Evolutionary conservation across 208 protist genomes (phyloP).

Genomic region (Trypanosomatidae sp.): DNA sequence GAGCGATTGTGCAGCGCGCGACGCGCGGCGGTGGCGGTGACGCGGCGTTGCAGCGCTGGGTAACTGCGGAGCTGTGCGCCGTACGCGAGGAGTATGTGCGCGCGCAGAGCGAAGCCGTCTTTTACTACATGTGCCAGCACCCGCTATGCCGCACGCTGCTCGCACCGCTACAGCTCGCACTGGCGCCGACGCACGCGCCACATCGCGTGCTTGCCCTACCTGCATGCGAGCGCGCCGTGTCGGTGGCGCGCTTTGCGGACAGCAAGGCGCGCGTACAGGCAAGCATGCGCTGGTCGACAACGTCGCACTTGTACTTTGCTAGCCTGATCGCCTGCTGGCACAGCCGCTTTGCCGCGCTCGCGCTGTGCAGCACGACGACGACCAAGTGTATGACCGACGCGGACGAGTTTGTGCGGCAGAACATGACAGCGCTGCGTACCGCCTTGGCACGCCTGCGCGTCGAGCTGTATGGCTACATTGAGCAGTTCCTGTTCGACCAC

Average conservation of each 20-base stretch:
- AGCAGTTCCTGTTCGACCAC: conserved; percentile 55
- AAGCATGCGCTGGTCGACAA: conserved; percentile 24
- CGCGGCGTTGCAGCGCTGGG: too few relatives aligned
- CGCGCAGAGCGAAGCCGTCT: conserved; percentile 42
- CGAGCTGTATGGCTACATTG: conserved; percentile 70
- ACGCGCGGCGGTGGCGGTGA: conserved; percentile 23
- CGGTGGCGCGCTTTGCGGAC: background rate
- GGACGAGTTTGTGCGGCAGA: conserved; percentile 30
- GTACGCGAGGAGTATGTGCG: conserved; percentile 52
- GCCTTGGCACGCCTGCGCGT: conserved; percentile 63
- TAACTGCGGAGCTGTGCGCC: conserved; percentile 38
- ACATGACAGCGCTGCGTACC: conserved; percentile 32
- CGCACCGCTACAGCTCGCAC: conserved; percentile 37
- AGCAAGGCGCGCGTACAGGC: background rate
- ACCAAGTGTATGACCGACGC: conserved; percentile 20
- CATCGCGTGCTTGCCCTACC: conserved; percentile 1
- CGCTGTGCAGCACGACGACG: conserved; percentile 30
- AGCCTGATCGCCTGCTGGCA: conserved; percentile 44
- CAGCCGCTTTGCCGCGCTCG: conserved; percentile 25
- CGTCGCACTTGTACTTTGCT: conserved; percentile 42
- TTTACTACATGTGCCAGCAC: conserved; percentile 71
- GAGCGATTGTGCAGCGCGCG: conserved; percentile 54
- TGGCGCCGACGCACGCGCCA: background rate
- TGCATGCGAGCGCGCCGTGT: background rate
- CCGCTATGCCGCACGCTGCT: conserved; percentile 44